Evolutionary conservation across 2,329 filamentous ascomycete species (phyloP), one percentile per base, ranked within the genome.

Genomic region (Fusarium algeriense): DNA sequence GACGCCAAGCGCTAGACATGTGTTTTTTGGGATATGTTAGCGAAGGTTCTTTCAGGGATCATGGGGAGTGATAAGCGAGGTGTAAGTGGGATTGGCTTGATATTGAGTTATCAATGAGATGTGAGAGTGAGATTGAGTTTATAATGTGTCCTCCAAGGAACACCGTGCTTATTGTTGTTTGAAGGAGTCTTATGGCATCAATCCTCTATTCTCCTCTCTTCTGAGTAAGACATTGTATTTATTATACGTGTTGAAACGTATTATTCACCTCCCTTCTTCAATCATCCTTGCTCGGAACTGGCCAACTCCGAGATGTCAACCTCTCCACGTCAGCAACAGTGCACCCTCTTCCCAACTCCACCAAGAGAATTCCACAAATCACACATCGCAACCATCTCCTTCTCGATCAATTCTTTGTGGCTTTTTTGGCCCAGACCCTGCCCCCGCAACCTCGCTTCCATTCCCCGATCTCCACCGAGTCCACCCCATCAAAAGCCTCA

Each of bases 381-480:
- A 66, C 11, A 26, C 41, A n/a, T 34, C 55, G 26, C 35, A 57
- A 57, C 23, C 35, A 41, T 49, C 46, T 60, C 28, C 58, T 69
- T 64, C 72, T 61, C 56, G 58, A 62, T 60, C 52, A 64, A 68
- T 59, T 56, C 59, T 50, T 30, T 30, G 30, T 30, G 30, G 30
- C 30, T 30, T 30, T 30, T 48, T 59, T n/a, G 32, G 49, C 43
- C 67, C 60, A 56, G 45, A 44, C 26, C 56, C 59, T 30, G 34
- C 62, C 71, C 70, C 70, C 74, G 68, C 71, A 70, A 72, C 61
- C 52, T 67, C 60, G 69, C 56, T 61, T 73, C 41, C 55, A 53
- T 44, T 38, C 59, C 32, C 45, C 30, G 38, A 64, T 64, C 55
- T 50, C 56, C 57, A 23, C 23, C 23, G 23, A 23, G 23, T 23